These are phyloP conservation scores for Phoma herbarum DNA, from an alignment of 2,329 filamentous ascomycete genomes.

Conservation along the genomic window DNA sequence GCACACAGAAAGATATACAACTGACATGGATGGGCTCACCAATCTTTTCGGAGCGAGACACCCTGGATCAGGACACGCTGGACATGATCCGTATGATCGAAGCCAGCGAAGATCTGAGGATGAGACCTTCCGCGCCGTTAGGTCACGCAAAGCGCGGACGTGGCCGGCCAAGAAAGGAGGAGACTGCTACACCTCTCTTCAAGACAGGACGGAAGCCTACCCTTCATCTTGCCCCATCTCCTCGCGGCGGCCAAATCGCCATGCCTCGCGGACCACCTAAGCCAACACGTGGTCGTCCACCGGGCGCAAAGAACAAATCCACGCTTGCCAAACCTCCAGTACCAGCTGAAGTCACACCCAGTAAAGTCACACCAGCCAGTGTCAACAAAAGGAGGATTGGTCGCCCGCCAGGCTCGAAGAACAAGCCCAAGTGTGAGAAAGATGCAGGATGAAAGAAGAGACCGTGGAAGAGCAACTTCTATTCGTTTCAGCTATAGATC, in stretches of 20 bases:
- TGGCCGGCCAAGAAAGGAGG: conserved; percentile 7
- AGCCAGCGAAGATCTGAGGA: background rate
- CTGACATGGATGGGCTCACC: conserved; percentile 51
- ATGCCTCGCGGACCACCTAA: background rate
- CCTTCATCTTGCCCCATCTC: conserved; percentile 11
- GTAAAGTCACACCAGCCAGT: too few relatives aligned
- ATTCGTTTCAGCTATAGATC: background rate
- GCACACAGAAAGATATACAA: conserved; percentile 45
- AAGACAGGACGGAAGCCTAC: background rate
- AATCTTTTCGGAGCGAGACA: conserved; percentile 41
- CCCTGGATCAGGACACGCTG: conserved; percentile 36
- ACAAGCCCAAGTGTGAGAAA: background rate
- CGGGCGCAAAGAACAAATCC: conserved; percentile 1
- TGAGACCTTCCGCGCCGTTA: background rate
- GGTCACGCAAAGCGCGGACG: background rate
- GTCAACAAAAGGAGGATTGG: background rate
- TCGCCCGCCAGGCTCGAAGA: conserved; percentile 24
- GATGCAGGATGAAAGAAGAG: conserved; percentile 3
- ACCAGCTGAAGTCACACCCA: too few relatives aligned
- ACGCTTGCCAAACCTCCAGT: background rate
- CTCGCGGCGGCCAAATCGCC: conserved; percentile 14
- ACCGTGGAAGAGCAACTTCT: background rate
- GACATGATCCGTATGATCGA: conserved; percentile 20
- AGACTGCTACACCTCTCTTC: background rate
- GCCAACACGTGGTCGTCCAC: conserved; percentile 25